Conservation (phyloP, 352 stramenopile genomes). For the Hyaloperonospora arabidopsidis region DNA sequence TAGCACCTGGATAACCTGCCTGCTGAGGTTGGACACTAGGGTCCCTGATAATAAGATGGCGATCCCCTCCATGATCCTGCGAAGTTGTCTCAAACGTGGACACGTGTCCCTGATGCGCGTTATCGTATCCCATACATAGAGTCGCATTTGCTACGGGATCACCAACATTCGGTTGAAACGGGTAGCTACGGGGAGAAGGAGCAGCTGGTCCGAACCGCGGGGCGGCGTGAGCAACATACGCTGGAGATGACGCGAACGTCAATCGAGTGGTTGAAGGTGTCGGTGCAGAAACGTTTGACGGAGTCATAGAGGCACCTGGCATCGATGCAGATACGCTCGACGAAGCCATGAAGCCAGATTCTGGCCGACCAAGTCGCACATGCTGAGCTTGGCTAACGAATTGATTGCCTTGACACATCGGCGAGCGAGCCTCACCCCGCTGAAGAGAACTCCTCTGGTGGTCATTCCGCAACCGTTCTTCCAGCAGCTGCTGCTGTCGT, state of each 20-base stretch:
- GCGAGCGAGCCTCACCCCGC: constrained; percentile 10
- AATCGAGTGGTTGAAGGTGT: constrained; percentile 9
- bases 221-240: constrained; percentile 9
- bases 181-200: constrained; percentile 8
- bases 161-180: constrained; percentile 4
- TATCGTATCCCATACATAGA: constrained; percentile 6
- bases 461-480: constrained; percentile 13
- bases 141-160: constrained; percentile 8
- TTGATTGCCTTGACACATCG: constrained; percentile 10
- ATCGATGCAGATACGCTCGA: constrained; percentile 15
- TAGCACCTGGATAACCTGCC: constrained; percentile 10
- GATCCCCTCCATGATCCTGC: constrained; percentile 17
- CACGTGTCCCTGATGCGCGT: constrained; percentile 10
- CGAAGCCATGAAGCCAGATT: constrained; percentile 13
- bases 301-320: constrained; percentile 10
- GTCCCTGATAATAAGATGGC: constrained; percentile 21
- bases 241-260: constrained; percentile 11
- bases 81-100: constrained; percentile 22
- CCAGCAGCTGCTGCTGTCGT: constrained; percentile 11
- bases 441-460: constrained; percentile 5
- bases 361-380: constrained; percentile 14
- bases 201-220: constrained; percentile 11
- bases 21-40: constrained; percentile 20
- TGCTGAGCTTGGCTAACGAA: constrained; percentile 22
- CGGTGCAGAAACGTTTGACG: constrained; percentile 10